Percentiles rank a stretch among this genome's conserved stretches.
phyloP scores from a whole-genome alignment of 176 grass and related monocot genomes.

The Musa beccarii region DNA sequence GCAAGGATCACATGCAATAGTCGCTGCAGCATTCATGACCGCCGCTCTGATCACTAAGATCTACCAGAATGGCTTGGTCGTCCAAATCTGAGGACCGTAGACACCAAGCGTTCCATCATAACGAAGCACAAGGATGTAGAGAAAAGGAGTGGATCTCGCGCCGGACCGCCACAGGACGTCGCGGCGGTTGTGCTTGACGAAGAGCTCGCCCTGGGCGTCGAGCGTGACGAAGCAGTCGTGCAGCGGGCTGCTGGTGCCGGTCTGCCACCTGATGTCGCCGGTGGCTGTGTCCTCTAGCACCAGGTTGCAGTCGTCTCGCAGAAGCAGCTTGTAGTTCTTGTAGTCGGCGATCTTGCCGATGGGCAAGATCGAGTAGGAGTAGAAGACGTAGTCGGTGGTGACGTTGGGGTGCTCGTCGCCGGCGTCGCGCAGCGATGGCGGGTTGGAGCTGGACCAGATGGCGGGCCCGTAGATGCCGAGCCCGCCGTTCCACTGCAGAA shows the following conservation, averaged over 20 bases:
- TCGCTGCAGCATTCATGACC: too few species aligned
- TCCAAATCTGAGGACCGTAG: background rate
- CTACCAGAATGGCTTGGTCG: background rate
- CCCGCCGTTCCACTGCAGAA: background rate
- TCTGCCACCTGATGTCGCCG: background rate
- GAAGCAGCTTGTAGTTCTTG: background rate
- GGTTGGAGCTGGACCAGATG: background rate
- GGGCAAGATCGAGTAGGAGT: background rate
- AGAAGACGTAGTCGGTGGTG: background rate
- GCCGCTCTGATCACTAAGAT: too few species aligned
- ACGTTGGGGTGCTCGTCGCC: background rate
- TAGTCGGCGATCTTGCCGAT: background rate
- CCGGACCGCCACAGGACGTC: background rate
- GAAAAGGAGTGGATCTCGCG: background rate
- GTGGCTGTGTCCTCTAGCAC: background rate
- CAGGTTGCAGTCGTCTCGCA: slow-evolving; percentile 2
- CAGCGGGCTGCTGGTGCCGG: background rate
- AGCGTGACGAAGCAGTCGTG: background rate
- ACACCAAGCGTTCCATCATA: background rate
- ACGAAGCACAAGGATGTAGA: background rate
- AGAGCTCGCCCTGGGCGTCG: background rate
- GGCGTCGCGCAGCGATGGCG: background rate
- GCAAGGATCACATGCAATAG: too few species aligned
- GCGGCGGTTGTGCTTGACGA: background rate
- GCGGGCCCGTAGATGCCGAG: background rate